Base-by-base conservation (phyloP, 2,329 filamentous ascomycete species). In the Neocatenulostroma microsporum region DNA sequence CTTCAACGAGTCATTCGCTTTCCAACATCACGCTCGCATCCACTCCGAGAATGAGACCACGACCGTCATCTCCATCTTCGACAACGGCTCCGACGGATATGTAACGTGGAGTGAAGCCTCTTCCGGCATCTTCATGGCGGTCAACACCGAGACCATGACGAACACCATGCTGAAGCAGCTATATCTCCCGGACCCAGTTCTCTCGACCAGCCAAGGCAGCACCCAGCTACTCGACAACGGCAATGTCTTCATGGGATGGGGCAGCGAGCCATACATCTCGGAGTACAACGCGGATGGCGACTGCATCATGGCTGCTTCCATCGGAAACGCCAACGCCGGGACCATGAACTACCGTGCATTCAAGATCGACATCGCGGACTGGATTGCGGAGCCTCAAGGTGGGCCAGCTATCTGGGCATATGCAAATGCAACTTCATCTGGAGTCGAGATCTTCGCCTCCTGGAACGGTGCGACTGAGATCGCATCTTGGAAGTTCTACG, bases 381-480 rank as follows among this genome's bases (percentile, higher is more conserved):
- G 14, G 2, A 48, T 48, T 4, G 14, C 12, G 42, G 40, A 44
- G 3, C 31, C 32, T n/a, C n/a, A n/a, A n/a, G n/a, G n/a, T n/a
- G n/a, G n/a, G 6, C 60, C 61, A 1, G 51, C 47, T 3, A 12
- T 60, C 5, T 54, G 55, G 13, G 47, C 57, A 5, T 52, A 51
- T 2, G 55, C 53, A 2, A 51, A 47, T 15, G 58, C 58, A 4
- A 53, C 53, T 3, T 37, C 46, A 9, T 41, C 42, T 12, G 41
- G 49, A 0, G 50, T 55, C 9, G 36, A 55, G 24, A 47, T 57
- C 34, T 51, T 61, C 43, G 54, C 63, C 23, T 51, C 47, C 35
- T 56, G 52, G 52, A 55, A 64, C 27, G 62, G 62, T 1, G 62
- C 62, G 7, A 65, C 61, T 1, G 60, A 64, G 17, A 48, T 64